phyloP scores from a whole-genome alignment of 352 stramenopile genomes.

The Peronosclerospora sorghi region DNA sequence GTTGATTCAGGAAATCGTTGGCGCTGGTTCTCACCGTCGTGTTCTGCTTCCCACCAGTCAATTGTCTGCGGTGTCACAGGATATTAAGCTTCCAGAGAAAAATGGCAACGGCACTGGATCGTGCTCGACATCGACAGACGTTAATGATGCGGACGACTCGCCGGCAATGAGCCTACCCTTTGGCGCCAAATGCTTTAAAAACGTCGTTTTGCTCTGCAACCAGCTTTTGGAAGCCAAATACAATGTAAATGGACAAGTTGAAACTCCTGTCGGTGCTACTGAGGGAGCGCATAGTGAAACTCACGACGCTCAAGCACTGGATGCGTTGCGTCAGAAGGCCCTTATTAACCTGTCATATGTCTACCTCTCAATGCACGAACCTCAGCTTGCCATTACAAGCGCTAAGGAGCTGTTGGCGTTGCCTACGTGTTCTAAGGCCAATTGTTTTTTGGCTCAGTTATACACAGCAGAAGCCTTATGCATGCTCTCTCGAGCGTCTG shows the following conservation, averaged over 20 bases:
- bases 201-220: conserved; percentile 72
- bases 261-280: conserved; percentile 3
- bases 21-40: conserved; percentile 66
- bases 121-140: conserved; percentile 15
- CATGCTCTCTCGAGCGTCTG: conserved; percentile 73
- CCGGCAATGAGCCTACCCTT: conserved; percentile 81
- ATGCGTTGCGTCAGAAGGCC: conserved; percentile 73
- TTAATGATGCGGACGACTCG: conserved; percentile 24
- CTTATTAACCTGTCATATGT: conserved; percentile 84
- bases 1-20: conserved; percentile 69
- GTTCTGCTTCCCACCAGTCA: conserved; percentile 68
- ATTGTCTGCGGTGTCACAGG: conserved; percentile 39
- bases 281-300: conserved; percentile 19
- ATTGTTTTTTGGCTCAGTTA: conserved; percentile 70
- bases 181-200: conserved; percentile 83
- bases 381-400: conserved; percentile 76
- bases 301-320: conserved; percentile 42
- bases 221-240: conserved; percentile 45
- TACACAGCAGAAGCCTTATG: conserved; percentile 86
- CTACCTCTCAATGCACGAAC: conserved; percentile 86
- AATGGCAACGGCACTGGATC: conserved; percentile 29
- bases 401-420: conserved; percentile 69
- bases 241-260: conserved; percentile 20
- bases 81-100: conserved; percentile 63
- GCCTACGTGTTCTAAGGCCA: conserved; percentile 56